phyloP scores from a whole-genome alignment of 2,329 filamentous ascomycete genomes.

The Aspergillus sp. region DNA sequence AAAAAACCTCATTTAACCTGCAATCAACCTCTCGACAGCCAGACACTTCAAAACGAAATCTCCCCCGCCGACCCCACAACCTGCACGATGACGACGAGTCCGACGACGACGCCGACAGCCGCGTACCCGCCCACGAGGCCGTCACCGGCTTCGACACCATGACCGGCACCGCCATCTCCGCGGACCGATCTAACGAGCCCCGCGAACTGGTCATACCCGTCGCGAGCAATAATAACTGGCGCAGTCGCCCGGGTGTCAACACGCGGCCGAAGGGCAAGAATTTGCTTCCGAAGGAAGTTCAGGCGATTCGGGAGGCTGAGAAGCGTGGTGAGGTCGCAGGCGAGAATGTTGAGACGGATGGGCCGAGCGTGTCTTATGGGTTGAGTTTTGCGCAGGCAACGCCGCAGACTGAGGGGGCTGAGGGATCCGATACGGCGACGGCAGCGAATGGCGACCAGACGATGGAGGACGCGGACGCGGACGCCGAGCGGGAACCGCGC shows the following conservation, averaged over 20 bases:
- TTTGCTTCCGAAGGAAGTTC: slow-evolving; percentile 57
- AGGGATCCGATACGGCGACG: slow-evolving; percentile 9
- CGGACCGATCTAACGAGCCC: slow-evolving; percentile 45
- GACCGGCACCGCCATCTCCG: slow-evolving; percentile 39
- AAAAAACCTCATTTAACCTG: slow-evolving; percentile 35
- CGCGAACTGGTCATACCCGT: slow-evolving; percentile 75
- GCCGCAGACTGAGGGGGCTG: slow-evolving; percentile 17
- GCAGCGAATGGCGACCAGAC: slow-evolving; percentile 22
- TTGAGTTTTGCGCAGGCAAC: slow-evolving; percentile 50
- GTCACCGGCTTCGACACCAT: slow-evolving; percentile 56
- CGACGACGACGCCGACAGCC: slow-evolving; percentile 50
- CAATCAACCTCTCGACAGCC: slow-evolving; percentile 24
- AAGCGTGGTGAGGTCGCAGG: slow-evolving; percentile 32
- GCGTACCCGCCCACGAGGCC: slow-evolving; percentile 39
- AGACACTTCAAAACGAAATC: slow-evolving; percentile 18
- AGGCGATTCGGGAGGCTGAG: slow-evolving; percentile 47
- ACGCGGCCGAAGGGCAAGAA: slow-evolving; percentile 63
- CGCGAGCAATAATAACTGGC: slow-evolving; percentile 80
- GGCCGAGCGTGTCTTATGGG: slow-evolving; percentile 54
- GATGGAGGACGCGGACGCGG: slow-evolving; percentile 27
- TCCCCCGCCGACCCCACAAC: slow-evolving; percentile 31
- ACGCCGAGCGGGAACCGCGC: slow-evolving; percentile 13
- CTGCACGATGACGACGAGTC: slow-evolving; percentile 54
- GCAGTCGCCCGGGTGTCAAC: slow-evolving; percentile 36
- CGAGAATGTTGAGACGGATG: slow-evolving; percentile 47